Percentiles rank a stretch among this genome's conserved stretches.
Evolutionary conservation across 225 moss, liverwort and hornwort genomes (phyloP).

Genomic region (Sphagnum contortum): DNA sequence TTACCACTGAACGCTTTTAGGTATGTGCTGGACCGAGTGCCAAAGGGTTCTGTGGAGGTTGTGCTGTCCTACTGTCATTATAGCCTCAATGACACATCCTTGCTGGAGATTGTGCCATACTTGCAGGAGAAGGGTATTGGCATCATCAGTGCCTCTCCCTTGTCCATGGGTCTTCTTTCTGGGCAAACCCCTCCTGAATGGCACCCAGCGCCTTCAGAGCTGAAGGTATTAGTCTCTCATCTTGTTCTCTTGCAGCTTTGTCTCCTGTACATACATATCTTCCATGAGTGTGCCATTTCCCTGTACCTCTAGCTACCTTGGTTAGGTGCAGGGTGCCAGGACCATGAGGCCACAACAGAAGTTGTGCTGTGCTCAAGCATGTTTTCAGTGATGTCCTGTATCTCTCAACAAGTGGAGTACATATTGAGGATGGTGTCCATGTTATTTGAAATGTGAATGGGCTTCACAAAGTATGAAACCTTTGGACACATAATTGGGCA

Average conservation of each 20-base stretch:
- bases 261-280: not conserved
- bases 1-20: constrained; percentile 68
- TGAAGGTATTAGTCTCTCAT: constrained; percentile 41
- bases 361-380: too few relatives aligned
- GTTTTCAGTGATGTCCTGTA: too few relatives aligned
- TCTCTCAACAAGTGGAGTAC: too few relatives aligned
- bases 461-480: too few relatives aligned
- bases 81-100: constrained; percentile 66
- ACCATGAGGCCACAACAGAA: too few relatives aligned
- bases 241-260: not conserved
- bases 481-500: too few relatives aligned
- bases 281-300: too few relatives aligned
- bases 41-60: constrained; percentile 63
- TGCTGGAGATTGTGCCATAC: constrained; percentile 65
- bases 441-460: too few relatives aligned
- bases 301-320: too few relatives aligned
- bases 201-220: constrained; percentile 82
- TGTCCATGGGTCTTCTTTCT: constrained; percentile 85
- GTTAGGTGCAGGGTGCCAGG: too few relatives aligned
- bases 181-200: constrained; percentile 75
- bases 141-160: constrained; percentile 90
- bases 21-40: constrained; percentile 71
- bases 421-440: too few relatives aligned
- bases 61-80: constrained; percentile 83
- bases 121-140: constrained; percentile 84